Evolutionary conservation across 768 basidiomycete genomes (phyloP), one percentile per base, ranked within the genome.

Genomic region (Mycena galericulata): DNA sequence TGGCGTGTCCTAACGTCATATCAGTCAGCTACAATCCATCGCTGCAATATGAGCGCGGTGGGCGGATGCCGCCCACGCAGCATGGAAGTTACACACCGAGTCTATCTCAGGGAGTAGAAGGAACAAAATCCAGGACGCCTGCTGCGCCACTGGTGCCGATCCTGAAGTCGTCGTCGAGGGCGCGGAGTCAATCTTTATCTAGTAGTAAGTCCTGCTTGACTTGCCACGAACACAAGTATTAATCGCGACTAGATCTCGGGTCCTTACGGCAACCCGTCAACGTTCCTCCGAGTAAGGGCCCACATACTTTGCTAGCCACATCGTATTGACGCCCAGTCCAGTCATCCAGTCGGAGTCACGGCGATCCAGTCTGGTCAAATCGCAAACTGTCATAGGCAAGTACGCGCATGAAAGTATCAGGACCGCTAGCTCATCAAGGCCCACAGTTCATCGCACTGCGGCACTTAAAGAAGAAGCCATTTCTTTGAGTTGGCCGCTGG

Each of bases 401-500:
- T 40, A 38, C 8, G 26, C 4, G 17, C 46, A 41, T 27, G 27
- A 9, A 46, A 49, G 0, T 14, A 18, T 32, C 34, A 10, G 15
- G 11, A n/a, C 36, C 30, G 26, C 53, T 45, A 51, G 27, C 47
- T 26, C n/a, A 38, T 12, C 29, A 14, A 15, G 29, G 15, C 20
- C 6, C 43, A 6, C 40, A 68, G 67, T 64, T 11, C 57, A 36
- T n/a, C 32, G 30, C 36, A 60, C 14, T 17, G 34, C 41, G 63
- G 79, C 77, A 4, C 82, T 79, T 76, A 85, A 84, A 69, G 77
- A 72, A 15, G 82, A 83, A 30, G 75, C 81, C 1, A 78, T 84
- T 53, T 73, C 83, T 63, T 68, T 87, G 61, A 82, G 82, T 67
- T 89, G 87, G 88, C 84, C 83, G 56, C 72, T 88, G 20, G 79